A percentile compares a stretch with the other conserved stretches of the same genome.
These are phyloP conservation scores for Naganishia antarctica DNA, from an alignment of 768 basidiomycete genomes.

Conservation along the genomic window DNA sequence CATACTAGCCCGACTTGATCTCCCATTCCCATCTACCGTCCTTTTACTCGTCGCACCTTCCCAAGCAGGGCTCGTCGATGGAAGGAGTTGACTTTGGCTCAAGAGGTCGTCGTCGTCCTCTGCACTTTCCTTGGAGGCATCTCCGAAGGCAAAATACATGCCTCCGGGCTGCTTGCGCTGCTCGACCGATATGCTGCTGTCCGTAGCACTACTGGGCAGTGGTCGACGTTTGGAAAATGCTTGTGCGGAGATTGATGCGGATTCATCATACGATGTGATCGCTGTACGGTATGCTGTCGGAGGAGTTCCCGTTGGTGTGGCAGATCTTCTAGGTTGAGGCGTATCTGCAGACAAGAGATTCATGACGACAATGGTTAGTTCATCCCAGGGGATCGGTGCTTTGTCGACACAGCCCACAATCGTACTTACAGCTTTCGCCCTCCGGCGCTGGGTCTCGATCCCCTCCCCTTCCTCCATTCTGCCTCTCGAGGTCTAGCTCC, in stretches of 20 bases:
- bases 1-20: constrained; percentile 19
- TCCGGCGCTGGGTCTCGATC: background rate
- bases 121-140: constrained; percentile 6
- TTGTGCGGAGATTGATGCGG: constrained; percentile 13
- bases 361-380: no score
- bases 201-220: constrained; percentile 8
- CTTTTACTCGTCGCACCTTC: background rate
- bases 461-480: constrained; percentile 15
- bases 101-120: constrained; percentile 13
- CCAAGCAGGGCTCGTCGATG: constrained; percentile 8
- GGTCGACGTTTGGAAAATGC: constrained; percentile 16
- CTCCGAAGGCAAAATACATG: constrained; percentile 16
- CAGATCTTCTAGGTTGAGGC: constrained; percentile 13
- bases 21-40: background rate
- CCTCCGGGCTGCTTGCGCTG: constrained; percentile 8
- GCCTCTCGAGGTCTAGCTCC: constrained; percentile 4
- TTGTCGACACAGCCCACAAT: no score
- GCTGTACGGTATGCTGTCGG: constrained; percentile 15
- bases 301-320: constrained; percentile 8
- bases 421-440: no score
- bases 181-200: constrained; percentile 8
- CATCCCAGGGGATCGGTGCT: no score
- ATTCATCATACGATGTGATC: constrained; percentile 16
- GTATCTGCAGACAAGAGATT: background rate
- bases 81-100: constrained; percentile 8